Evolutionary conservation across 371 early-diverging fungal species (phyloP).

Genomic region (Circinella umbellata): DNA sequence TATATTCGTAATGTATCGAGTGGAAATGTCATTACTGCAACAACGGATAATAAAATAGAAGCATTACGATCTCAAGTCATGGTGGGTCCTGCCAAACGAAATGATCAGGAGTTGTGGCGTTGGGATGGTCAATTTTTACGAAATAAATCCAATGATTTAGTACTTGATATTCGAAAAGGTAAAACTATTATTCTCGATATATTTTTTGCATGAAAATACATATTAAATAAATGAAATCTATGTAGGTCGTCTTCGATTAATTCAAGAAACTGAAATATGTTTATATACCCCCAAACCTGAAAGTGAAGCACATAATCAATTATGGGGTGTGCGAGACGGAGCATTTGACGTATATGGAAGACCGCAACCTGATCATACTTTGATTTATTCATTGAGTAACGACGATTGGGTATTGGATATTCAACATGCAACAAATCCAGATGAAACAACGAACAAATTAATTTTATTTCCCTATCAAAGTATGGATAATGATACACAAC

Average conservation of each 20-base stretch:
- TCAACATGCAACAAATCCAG: slow-evolving; percentile 10
- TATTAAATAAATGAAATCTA: neutral
- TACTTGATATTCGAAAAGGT: slow-evolving; percentile 58
- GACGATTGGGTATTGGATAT: slow-evolving; percentile 56
- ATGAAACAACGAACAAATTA: slow-evolving; percentile 29
- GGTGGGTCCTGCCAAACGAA: slow-evolving; percentile 31
- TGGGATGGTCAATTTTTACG: slow-evolving; percentile 47
- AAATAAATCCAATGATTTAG: slow-evolving; percentile 49
- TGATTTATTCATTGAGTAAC: slow-evolving; percentile 41
- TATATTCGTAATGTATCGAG: slow-evolving; percentile 44
- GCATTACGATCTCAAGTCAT: slow-evolving; percentile 45
- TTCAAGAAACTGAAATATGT: slow-evolving; percentile 58
- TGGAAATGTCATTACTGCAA: slow-evolving; percentile 41
- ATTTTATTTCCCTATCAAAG: slow-evolving; percentile 48
- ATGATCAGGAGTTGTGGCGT: slow-evolving; percentile 47
- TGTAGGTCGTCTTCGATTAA: slow-evolving; percentile 47
- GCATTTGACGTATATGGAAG: slow-evolving; percentile 16
- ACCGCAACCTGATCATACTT: slow-evolving; percentile 27
- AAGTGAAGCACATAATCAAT: slow-evolving; percentile 47
- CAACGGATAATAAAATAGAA: neutral
- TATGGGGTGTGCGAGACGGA: slow-evolving; percentile 43
- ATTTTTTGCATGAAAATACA: neutral
- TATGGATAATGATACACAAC: slow-evolving; percentile 53
- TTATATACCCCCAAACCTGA: slow-evolving; percentile 37
- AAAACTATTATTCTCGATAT: neutral